Evolutionary conservation across 805 yeast species (phyloP).

Genomic region (Saccharomycopsis fodiens): DNA sequence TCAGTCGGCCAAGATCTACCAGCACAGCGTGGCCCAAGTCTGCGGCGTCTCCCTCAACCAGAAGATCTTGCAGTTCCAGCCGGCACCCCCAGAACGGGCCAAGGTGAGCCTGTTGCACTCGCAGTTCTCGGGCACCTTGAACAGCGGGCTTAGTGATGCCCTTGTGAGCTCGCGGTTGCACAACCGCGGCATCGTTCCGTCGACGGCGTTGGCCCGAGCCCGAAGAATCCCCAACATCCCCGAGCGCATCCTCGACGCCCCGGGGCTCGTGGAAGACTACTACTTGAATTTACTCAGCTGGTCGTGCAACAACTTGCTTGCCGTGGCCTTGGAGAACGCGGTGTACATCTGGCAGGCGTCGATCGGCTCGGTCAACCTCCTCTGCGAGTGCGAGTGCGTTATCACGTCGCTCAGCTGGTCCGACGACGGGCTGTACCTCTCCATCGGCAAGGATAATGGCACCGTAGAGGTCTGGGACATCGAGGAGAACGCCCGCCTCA

Average conservation of each 20-base stretch:
- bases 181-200: constrained; percentile 26
- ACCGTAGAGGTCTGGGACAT: constrained; percentile 90
- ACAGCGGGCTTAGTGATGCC: constrained; percentile 23
- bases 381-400: constrained; percentile 50
- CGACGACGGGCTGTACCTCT: constrained; percentile 77
- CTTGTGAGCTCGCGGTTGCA: constrained; percentile 19
- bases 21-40: constrained; percentile 84
- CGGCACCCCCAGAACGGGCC: constrained; percentile 64
- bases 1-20: constrained; percentile 43
- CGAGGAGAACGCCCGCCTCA: constrained; percentile 60
- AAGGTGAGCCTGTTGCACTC: constrained; percentile 29
- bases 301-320: constrained; percentile 76
- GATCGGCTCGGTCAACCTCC: constrained; percentile 64
- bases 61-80: constrained; percentile 78
- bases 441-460: constrained; percentile 82
- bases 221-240: constrained; percentile 83
- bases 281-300: constrained; percentile 81
- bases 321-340: constrained; percentile 77
- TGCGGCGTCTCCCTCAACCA: constrained; percentile 83
- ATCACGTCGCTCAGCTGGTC: constrained; percentile 85
- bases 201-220: constrained; percentile 36
- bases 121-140: constrained; percentile 22
- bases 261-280: constrained; percentile 89
- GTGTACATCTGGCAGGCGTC: constrained; percentile 92
- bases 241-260: constrained; percentile 91